Evolutionary conservation across 2,329 filamentous ascomycete genomes (phyloP), one percentile per base, ranked within the genome.

Genomic region (Ilyonectria mors-panacis): DNA sequence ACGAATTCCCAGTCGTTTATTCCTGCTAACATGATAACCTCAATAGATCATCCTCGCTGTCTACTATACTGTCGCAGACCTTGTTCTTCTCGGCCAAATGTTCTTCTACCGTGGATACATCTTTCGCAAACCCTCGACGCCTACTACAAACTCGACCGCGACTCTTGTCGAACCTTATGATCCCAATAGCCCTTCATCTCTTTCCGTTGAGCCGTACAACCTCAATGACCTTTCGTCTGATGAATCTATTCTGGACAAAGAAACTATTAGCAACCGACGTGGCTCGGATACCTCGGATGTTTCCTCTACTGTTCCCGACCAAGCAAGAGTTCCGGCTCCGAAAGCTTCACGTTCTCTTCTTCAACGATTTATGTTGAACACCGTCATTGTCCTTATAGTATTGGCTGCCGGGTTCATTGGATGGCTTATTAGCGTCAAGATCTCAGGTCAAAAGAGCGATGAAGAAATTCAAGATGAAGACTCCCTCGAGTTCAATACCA

Each of bases 91-190:
- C 0, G 87, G 85, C 1, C 96, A 99, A 82, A 97, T 94, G 81
- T 97, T 98, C 84, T 98, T 97, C 84, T 99, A 99, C 81, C 91
- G 93, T 58, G 95, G 95, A 4, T 96, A 97, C 73, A 91, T 88
- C 2, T 88, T 86, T 85, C 84, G 81, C 59, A 89, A 91, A 70
- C 83, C 88, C 63, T 80, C 86, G 17, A 77, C 81, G 6, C 78
- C 84, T 10, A 73, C 78, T 44, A 75, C 82, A 47, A 86, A 86
- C 76, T 73, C 84, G 61, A 73, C 79, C 30, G 77, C 65, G 9
- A 57, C 72, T 45, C 60, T 71, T 71, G 61, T 79, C 73, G 81
- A 82, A 66, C 81, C 85, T 9, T 81, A 82, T 69, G 89, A 92
- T 78, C 83, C 82, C 50, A 89, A 88, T 44, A 73, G 73, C 42